phyloP scores from a whole-genome alignment of 2,329 filamentous ascomycete genomes.

The Xylariaceae sp. region DNA sequence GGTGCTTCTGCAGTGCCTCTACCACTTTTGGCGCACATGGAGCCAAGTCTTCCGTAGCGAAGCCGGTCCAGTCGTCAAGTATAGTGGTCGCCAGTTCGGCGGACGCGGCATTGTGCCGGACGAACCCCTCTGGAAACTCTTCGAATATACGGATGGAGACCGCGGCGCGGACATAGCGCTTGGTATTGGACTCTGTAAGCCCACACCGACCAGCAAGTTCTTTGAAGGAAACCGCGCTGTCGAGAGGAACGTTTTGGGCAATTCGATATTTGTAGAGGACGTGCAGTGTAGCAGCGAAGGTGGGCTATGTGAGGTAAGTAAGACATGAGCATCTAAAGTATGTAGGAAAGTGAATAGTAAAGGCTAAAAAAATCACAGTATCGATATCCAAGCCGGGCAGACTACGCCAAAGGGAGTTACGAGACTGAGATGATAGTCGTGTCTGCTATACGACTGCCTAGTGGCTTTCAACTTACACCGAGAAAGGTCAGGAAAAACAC shows the following conservation, averaged over 20 bases:
- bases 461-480: slow-evolving; percentile 5
- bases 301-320: no score
- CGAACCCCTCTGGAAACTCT: slow-evolving; percentile 32
- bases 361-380: no score
- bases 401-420: no score
- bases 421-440: no score
- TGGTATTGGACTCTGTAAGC: slow-evolving; percentile 16
- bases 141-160: slow-evolving; percentile 35
- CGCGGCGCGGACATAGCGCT: slow-evolving; percentile 28
- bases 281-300: slow-evolving; percentile 7
- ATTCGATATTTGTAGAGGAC: slow-evolving; percentile 11
- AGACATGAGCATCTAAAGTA: no score
- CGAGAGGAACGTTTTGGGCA: slow-evolving; percentile 8
- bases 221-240: slow-evolving; percentile 14
- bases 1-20: slow-evolving; percentile 32
- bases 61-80: slow-evolving; percentile 28
- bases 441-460: no score
- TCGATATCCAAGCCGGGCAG: no score
- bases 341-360: no score
- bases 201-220: slow-evolving; percentile 21
- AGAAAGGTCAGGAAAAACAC: slow-evolving; percentile 12
- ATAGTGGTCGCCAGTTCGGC: slow-evolving; percentile 25
- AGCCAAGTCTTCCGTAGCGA: slow-evolving; percentile 28
- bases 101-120: slow-evolving; percentile 35
- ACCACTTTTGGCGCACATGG: slow-evolving; percentile 26